A percentile compares a stretch with the other conserved stretches of the same genome.
Conservation (phyloP, 345 rosid species). For the Erysimum cheiranthoides region DNA sequence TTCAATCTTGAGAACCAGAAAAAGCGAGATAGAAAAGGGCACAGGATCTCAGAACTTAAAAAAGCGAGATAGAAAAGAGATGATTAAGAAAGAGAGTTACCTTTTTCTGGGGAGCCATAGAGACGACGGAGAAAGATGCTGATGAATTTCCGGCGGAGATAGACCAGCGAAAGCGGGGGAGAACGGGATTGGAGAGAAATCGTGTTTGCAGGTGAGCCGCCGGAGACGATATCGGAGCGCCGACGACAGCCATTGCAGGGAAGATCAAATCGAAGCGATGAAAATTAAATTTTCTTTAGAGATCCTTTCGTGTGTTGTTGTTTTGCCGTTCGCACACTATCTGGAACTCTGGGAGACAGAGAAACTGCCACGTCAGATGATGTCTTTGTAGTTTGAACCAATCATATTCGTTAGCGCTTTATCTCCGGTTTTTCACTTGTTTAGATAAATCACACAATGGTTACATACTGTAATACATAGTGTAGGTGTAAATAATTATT, state of each 20-base stretch:
- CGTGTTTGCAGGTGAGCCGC: slow-evolving; percentile 49
- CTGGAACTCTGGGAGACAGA: slow-evolving; percentile 41
- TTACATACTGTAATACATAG: too few species aligned
- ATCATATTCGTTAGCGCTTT: slow-evolving; percentile 39
- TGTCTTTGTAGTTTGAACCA: slow-evolving; percentile 39
- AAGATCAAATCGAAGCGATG: slow-evolving; percentile 25
- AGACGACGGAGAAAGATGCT: slow-evolving; percentile 54
- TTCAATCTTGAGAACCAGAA: slow-evolving; percentile 4
- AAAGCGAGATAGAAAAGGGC: neutral
- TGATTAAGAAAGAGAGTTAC: slow-evolving; percentile 41
- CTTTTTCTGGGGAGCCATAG: slow-evolving; percentile 89
- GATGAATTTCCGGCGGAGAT: slow-evolving; percentile 45
- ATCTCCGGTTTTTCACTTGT: slow-evolving; percentile 29
- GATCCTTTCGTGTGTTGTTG: slow-evolving; percentile 30
- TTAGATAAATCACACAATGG: neutral
- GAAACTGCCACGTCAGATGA: slow-evolving; percentile 47
- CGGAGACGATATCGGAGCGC: slow-evolving; percentile 58
- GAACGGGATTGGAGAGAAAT: slow-evolving; percentile 45
- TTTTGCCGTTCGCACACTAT: slow-evolving; percentile 35
- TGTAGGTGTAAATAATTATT: neutral
- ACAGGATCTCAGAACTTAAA: neutral
- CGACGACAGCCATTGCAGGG: slow-evolving; percentile 61
- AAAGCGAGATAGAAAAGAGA: slow-evolving; percentile 9
- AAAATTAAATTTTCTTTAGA: neutral
- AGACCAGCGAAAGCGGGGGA: slow-evolving; percentile 37